Evolutionary conservation across 805 yeast species (phyloP).

Genomic region (Starmerella tilneyi): DNA sequence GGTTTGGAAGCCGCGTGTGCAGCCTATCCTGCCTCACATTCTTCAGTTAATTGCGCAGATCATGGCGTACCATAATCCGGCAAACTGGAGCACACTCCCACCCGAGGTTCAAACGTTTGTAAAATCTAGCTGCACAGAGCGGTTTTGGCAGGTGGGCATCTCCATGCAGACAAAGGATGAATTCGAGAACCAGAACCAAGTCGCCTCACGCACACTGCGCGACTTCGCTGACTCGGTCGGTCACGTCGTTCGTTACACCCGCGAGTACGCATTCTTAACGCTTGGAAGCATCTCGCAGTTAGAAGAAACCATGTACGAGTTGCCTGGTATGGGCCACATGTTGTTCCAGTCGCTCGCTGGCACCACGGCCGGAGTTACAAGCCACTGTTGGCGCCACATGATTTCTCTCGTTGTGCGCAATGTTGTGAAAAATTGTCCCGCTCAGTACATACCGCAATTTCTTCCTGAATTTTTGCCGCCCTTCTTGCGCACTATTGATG

Average conservation of each 20-base stretch:
- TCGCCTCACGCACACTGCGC: conserved; percentile 84
- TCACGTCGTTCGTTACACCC: conserved; percentile 84
- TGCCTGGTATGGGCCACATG: conserved; percentile 66
- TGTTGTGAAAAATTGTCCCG: conserved; percentile 81
- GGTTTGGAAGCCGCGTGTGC: conserved; percentile 88
- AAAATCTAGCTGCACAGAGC: conserved; percentile 75
- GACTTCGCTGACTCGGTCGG: conserved; percentile 98
- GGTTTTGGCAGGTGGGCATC: conserved; percentile 98
- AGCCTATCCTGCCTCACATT: conserved; percentile 84
- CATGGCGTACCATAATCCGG: conserved; percentile 89
- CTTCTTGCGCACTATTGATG: conserved; percentile 61
- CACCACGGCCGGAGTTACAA: conserved; percentile 64
- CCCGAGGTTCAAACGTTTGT: conserved; percentile 85
- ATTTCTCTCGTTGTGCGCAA: conserved; percentile 79
- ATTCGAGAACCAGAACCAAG: conserved; percentile 85
- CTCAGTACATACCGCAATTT: conserved; percentile 52
- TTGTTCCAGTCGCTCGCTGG: conserved; percentile 82
- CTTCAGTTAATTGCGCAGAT: conserved; percentile 79
- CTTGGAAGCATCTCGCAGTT: conserved; percentile 80
- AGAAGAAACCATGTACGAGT: conserved; percentile 78
- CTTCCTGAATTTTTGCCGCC: conserved; percentile 71
- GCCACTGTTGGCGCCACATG: conserved; percentile 97
- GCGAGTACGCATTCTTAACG: conserved; percentile 89
- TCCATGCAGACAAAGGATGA: conserved; percentile 89
- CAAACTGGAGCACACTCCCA: conserved; percentile 80